These are phyloP conservation scores for Vanrija sp. DNA, from an alignment of 1,284 basidiomycete species.

Conservation along the genomic window DNA sequence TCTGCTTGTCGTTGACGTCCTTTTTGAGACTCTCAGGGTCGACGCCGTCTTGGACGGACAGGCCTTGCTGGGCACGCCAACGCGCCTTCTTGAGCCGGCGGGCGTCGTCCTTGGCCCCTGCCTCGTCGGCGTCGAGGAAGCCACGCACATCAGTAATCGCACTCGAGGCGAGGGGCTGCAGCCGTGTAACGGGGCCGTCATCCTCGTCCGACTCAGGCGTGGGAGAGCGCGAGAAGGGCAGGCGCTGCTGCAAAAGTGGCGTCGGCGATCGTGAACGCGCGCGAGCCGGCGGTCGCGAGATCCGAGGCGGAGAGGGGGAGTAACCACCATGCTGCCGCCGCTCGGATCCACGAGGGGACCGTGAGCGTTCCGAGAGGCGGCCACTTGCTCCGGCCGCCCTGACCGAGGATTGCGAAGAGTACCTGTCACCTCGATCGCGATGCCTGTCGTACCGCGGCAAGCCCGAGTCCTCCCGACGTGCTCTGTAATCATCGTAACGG, in stretches of 20 bases:
- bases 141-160: constrained; percentile 73
- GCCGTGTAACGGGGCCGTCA: constrained; percentile 32
- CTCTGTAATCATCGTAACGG: constrained; percentile 5
- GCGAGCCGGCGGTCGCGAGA: not conserved
- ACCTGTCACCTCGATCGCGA: not conserved
- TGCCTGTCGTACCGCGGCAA: not conserved
- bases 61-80: constrained; percentile 56
- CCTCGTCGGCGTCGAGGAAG: constrained; percentile 68
- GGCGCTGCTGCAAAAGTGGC: constrained; percentile 7
- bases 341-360: not conserved
- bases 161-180: constrained; percentile 63
- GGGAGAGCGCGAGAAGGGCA: constrained; percentile 24
- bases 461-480: not conserved
- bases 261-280: constrained; percentile 10
- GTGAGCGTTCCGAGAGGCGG: constrained; percentile 2
- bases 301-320: constrained; percentile 3
- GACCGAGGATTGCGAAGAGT: constrained; percentile 1
- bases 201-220: constrained; percentile 44
- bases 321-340: no score
- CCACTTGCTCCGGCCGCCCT: not conserved
- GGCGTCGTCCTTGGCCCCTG: constrained; percentile 61
- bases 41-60: constrained; percentile 39
- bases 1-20: constrained; percentile 39
- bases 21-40: constrained; percentile 16
- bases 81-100: constrained; percentile 69